phyloP scores from a whole-genome alignment of 2,329 filamentous ascomycete species.

The Aspergillus ruber region DNA sequence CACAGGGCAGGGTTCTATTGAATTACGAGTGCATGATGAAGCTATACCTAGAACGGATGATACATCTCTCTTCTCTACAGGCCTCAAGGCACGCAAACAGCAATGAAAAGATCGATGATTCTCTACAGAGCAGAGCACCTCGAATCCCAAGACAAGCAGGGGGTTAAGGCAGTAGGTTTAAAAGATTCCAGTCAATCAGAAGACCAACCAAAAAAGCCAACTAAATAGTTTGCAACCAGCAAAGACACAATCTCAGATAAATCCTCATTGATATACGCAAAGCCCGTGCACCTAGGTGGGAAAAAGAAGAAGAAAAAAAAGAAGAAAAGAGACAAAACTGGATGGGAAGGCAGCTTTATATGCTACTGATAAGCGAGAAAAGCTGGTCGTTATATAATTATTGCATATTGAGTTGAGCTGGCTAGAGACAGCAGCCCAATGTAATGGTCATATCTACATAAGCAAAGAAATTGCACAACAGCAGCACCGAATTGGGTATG shows the following conservation, averaged over 20 bases:
- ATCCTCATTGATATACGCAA: conserved; percentile 81
- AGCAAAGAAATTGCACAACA: too few relatives aligned
- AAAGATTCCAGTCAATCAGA: conserved; percentile 74
- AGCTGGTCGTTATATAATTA: too few relatives aligned
- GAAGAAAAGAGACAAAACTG: conserved; percentile 23
- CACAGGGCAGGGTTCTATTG: too few relatives aligned
- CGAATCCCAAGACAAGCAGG: conserved; percentile 6
- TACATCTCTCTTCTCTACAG: conserved; percentile 30
- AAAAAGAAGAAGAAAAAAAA: conserved; percentile 31
- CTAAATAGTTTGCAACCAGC: conserved; percentile 81
- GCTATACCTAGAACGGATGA: too few relatives aligned
- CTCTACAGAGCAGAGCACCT: not conserved
- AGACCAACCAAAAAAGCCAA: conserved; percentile 70
- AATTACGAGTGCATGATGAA: too few relatives aligned
- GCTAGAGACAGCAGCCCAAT: too few relatives aligned
- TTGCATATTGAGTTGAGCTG: too few relatives aligned
- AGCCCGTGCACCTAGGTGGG: conserved; percentile 53
- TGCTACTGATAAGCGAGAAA: not conserved
- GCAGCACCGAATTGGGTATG: too few relatives aligned
- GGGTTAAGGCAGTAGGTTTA: conserved; percentile 38
- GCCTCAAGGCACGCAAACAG: conserved; percentile 25
- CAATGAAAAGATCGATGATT: conserved; percentile 30
- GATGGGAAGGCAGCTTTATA: conserved; percentile 16
- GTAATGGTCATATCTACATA: too few relatives aligned
- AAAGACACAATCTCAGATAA: conserved; percentile 81